Percentiles rank a stretch among this genome's conserved stretches.
Evolutionary conservation across 148 eudicot species (phyloP).

Genomic region (Tetragonia tetragonoides): DNA sequence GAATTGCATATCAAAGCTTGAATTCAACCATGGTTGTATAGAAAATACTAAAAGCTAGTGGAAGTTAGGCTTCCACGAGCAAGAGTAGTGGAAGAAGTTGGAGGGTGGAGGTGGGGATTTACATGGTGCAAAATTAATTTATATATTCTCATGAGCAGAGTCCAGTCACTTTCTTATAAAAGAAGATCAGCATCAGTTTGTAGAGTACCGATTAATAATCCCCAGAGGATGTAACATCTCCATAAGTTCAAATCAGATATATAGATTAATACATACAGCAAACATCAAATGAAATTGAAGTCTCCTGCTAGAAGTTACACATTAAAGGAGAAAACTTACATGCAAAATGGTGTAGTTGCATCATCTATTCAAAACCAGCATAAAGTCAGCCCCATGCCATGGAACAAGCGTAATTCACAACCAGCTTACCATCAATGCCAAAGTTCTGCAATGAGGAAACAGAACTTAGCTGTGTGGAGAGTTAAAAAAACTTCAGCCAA

Average conservation of each 20-base stretch:
- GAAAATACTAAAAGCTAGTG: not conserved
- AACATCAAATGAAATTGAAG: not conserved
- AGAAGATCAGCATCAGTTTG: not conserved
- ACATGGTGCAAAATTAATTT: no score
- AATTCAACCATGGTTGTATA: not conserved
- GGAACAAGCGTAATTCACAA: conserved; percentile 84
- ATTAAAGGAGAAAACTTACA: conserved; percentile 14
- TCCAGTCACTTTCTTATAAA: not conserved
- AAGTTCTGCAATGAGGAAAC: conserved; percentile 55
- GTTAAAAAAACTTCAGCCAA: not conserved
- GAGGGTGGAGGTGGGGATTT: no score
- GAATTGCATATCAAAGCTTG: no score
- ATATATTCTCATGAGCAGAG: not conserved
- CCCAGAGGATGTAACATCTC: not conserved
- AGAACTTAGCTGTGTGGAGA: no score
- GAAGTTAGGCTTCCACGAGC: no score
- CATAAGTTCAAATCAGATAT: not conserved
- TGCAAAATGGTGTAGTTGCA: not conserved
- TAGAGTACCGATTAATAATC: not conserved
- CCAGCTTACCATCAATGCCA: conserved; percentile 82
- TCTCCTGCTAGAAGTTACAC: not conserved
- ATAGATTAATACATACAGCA: not conserved
- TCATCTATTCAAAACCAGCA: not conserved
- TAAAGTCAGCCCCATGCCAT: conserved; percentile 83
- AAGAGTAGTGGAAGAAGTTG: no score